A percentile compares a stretch with the other conserved stretches of the same genome.
Evolutionary conservation across 2,329 filamentous ascomycete species (phyloP).

Genomic region (Fragosphaeria purpurea): DNA sequence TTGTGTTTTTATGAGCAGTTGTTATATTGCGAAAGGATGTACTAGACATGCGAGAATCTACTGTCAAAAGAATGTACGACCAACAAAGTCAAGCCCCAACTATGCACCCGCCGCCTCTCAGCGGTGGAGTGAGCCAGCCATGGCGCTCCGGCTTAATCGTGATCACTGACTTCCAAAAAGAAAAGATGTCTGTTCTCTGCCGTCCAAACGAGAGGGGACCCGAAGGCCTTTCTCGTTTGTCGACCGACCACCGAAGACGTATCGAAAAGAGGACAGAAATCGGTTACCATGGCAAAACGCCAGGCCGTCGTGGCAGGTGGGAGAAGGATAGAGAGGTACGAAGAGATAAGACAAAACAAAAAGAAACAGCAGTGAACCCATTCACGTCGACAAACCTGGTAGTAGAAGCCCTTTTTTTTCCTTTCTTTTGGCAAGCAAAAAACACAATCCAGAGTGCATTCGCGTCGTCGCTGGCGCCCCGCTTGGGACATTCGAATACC

Average conservation of each 20-base stretch:
- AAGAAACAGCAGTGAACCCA: neutral
- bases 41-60: neutral
- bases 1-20: neutral
- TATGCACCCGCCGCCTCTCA: constrained; percentile 76
- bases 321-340: neutral
- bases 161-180: constrained; percentile 39
- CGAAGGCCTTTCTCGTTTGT: constrained; percentile 20
- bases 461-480: too few relatives aligned
- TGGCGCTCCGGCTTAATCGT: constrained; percentile 98
- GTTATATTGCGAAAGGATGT: too few relatives aligned
- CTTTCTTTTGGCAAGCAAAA: too few relatives aligned
- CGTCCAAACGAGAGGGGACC: constrained; percentile 21
- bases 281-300: constrained; percentile 50
- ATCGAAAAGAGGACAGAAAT: constrained; percentile 44
- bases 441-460: too few relatives aligned
- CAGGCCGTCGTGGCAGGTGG: constrained; percentile 42
- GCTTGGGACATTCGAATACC: too few relatives aligned
- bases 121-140: constrained; percentile 63
- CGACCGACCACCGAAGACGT: constrained; percentile 75
- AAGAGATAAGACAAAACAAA: neutral
- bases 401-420: too few relatives aligned
- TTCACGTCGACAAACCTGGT: too few relatives aligned
- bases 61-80: constrained; percentile 51
- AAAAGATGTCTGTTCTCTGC: constrained; percentile 56
- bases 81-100: constrained; percentile 94